These are phyloP conservation scores for Metschnikowia picachoensis DNA, from an alignment of 805 yeast species.

Conservation along the genomic window DNA sequence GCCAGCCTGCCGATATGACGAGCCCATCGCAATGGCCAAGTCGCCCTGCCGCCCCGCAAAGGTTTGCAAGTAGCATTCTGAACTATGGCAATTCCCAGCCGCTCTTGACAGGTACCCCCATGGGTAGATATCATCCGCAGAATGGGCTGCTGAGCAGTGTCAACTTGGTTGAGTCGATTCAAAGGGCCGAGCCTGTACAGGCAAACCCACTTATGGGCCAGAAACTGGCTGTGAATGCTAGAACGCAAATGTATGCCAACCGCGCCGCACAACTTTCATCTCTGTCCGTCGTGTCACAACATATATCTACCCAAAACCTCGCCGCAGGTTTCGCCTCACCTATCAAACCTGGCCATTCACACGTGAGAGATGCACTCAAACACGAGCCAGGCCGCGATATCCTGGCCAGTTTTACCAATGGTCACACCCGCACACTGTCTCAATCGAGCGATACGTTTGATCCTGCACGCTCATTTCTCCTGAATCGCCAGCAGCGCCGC, in stretches of 20 bases:
- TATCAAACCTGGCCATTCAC: neutral
- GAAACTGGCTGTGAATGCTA: neutral
- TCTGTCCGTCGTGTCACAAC: conserved; percentile 20
- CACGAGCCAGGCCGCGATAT: neutral
- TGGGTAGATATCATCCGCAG: conserved; percentile 7
- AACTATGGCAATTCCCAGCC: conserved; percentile 3
- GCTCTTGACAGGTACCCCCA: neutral
- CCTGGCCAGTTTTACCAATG: conserved; percentile 1
- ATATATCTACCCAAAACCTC: neutral
- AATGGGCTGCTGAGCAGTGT: conserved; percentile 11
- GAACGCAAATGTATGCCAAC: conserved; percentile 6
- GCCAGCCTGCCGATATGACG: conserved; percentile 9
- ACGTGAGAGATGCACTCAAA: neutral
- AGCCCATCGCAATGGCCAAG: conserved; percentile 10
- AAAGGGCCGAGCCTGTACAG: neutral
- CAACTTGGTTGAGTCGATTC: conserved; percentile 5
- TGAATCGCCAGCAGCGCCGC: neutral
- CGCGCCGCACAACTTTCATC: conserved; percentile 17
- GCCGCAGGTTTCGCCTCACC: neutral
- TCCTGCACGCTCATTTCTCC: neutral
- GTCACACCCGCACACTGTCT: conserved; percentile 12
- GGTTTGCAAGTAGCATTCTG: conserved; percentile 2
- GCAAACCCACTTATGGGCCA: neutral
- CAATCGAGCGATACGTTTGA: conserved; percentile 6
- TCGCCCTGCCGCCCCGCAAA: conserved; percentile 3